Conservation (phyloP, 768 basidiomycete species). For the Pulveroboletus sp. region DNA sequence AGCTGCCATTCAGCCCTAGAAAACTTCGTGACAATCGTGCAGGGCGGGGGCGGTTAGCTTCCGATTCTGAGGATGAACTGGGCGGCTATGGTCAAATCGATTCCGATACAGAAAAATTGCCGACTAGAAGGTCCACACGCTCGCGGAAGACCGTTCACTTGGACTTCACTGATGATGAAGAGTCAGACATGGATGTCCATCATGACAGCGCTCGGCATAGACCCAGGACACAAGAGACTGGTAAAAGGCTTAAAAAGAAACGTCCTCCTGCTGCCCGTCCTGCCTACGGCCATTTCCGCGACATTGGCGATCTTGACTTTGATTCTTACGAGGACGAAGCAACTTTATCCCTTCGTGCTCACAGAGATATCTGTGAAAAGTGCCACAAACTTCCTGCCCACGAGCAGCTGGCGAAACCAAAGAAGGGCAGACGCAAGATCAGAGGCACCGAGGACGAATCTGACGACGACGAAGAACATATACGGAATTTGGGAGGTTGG, state of each 20-base stretch:
- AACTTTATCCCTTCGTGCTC: constrained; percentile 50
- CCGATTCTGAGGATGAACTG: constrained; percentile 40
- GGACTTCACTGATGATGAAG: constrained; percentile 31
- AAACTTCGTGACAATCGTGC: constrained; percentile 45
- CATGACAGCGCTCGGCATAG: constrained; percentile 23
- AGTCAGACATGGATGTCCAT: constrained; percentile 35
- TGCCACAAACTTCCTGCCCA: constrained; percentile 64
- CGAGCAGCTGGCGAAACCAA: constrained; percentile 43
- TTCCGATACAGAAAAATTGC: constrained; percentile 23
- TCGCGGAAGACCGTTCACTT: constrained; percentile 37
- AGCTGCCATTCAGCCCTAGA: constrained; percentile 66
- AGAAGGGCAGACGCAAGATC: constrained; percentile 38
- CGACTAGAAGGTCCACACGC: constrained; percentile 49
- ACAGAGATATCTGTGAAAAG: constrained; percentile 69
- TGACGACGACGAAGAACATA: constrained; percentile 48
- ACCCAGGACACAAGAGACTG: not conserved
- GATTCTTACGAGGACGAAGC: constrained; percentile 56
- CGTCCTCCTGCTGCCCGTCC: constrained; percentile 40
- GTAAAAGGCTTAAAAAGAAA: constrained; percentile 25
- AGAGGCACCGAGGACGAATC: constrained; percentile 44
- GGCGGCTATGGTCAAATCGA: constrained; percentile 38
- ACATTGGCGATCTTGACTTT: constrained; percentile 38
- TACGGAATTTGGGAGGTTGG: constrained; percentile 70
- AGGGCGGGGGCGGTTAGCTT: constrained; percentile 20
- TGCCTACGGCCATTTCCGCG: constrained; percentile 48